Evolutionary conservation across 441 rosid genomes (phyloP).

Genomic region (Pelargonium citronellum): DNA sequence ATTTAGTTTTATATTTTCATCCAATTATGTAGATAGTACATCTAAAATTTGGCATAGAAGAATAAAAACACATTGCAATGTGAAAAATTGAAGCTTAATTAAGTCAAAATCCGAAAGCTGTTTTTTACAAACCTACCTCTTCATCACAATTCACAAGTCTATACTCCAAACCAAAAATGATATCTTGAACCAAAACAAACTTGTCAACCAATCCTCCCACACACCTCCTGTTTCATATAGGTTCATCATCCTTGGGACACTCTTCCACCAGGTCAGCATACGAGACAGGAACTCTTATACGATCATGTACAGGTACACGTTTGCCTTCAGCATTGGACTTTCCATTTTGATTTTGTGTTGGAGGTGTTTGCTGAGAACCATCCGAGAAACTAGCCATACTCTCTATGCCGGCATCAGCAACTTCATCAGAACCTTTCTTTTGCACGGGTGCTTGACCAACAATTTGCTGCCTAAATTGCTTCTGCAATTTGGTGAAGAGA

Average conservation of each 20-base stretch:
- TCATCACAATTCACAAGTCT: background rate
- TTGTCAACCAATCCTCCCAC: background rate
- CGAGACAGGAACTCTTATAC: background rate
- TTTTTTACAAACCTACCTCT: background rate
- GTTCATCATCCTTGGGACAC: background rate
- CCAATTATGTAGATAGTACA: too few species aligned
- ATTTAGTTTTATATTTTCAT: too few species aligned
- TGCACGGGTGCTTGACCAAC: background rate
- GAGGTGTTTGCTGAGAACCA: background rate
- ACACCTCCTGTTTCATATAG: background rate
- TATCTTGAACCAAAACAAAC: background rate
- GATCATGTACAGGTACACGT: constrained; percentile 5
- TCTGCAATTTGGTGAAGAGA: background rate
- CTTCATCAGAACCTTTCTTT: constrained; percentile 1
- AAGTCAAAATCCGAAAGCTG: background rate
- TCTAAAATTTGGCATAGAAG: background rate
- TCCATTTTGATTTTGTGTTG: background rate
- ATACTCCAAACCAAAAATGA: too few species aligned
- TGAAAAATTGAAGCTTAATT: background rate
- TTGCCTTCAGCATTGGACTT: background rate
- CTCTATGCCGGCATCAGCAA: background rate
- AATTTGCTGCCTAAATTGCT: constrained; percentile 3
- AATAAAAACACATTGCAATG: too few species aligned
- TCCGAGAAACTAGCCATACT: background rate
- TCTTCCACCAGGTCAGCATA: constrained; percentile 2